phyloP scores from a whole-genome alignment of 2,329 filamentous ascomycete species.

The Trichophyton simii region DNA sequence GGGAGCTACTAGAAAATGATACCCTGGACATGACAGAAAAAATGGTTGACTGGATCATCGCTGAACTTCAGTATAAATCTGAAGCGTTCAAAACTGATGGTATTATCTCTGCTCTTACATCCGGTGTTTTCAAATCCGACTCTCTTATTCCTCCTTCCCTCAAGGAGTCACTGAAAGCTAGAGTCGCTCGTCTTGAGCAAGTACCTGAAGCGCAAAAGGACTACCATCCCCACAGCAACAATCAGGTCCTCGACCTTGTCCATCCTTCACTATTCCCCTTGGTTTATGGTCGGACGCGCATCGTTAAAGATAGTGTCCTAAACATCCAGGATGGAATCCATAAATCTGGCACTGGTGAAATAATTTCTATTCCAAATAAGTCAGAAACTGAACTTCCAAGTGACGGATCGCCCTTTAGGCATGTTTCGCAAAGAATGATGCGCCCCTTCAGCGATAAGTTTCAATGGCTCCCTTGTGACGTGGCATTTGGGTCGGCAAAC shows the following conservation, averaged over 20 bases:
- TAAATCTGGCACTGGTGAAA: constrained; percentile 13
- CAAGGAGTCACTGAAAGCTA: constrained; percentile 33
- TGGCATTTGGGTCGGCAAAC: constrained; percentile 16
- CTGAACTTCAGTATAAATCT: constrained; percentile 41
- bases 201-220: constrained; percentile 44
- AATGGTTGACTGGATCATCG: constrained; percentile 31
- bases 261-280: constrained; percentile 44
- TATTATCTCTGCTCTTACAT: constrained; percentile 35
- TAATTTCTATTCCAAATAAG: constrained; percentile 9
- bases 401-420: too few species aligned
- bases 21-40: constrained; percentile 19
- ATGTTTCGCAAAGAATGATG: not conserved
- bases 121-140: constrained; percentile 44
- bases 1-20: constrained; percentile 16
- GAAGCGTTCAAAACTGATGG: constrained; percentile 27
- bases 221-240: constrained; percentile 49
- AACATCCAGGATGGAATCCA: constrained; percentile 18
- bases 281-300: constrained; percentile 20
- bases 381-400: not conserved
- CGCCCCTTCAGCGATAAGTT: constrained; percentile 20
- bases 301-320: constrained; percentile 16
- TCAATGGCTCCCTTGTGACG: constrained; percentile 35
- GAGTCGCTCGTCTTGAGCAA: constrained; percentile 41
- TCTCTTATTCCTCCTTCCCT: constrained; percentile 31
- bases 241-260: constrained; percentile 50